Evolutionary conservation across 2,329 filamentous ascomycete species (phyloP).

Genomic region (Stachybotrys elegans): DNA sequence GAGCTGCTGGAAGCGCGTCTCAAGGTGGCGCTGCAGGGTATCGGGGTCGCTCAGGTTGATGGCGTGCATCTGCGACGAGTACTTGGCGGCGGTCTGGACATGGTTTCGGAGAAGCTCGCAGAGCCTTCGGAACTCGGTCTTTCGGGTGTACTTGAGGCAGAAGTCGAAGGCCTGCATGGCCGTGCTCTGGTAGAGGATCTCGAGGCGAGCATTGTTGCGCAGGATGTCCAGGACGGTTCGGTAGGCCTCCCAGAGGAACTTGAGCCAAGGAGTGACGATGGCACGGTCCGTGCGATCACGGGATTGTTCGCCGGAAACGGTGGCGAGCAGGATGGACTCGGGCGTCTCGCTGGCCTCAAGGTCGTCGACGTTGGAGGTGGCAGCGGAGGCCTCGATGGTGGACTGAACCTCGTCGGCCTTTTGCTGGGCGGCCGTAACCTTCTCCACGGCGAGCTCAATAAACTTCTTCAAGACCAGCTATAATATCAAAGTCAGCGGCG

Average conservation of each 20-base stretch:
- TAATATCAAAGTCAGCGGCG: conserved; percentile 5
- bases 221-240: conserved; percentile 96
- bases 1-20: conserved; percentile 96
- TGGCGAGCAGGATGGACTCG: conserved; percentile 95
- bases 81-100: conserved; percentile 98
- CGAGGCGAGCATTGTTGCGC: conserved; percentile 96
- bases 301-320: conserved; percentile 96
- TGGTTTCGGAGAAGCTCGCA: conserved; percentile 98
- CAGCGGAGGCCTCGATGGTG: conserved; percentile 65
- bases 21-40: conserved; percentile 92
- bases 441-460: conserved; percentile 92
- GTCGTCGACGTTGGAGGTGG: conserved; percentile 76
- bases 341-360: conserved; percentile 96
- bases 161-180: conserved; percentile 98
- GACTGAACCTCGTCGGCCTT: conserved; percentile 96
- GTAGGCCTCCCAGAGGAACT: conserved; percentile 99
- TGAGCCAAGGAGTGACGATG: conserved; percentile 98
- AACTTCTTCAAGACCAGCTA: conserved; percentile 93
- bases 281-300: conserved; percentile 95
- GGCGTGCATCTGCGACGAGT: conserved; percentile 97
- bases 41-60: conserved; percentile 98
- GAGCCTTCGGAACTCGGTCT: conserved; percentile 98
- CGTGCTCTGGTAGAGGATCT: conserved; percentile 97
- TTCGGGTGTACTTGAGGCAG: conserved; percentile 95
- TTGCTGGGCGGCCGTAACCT: conserved; percentile 91